Evolutionary conservation across 2,329 filamentous ascomycete species (phyloP).

Genomic region (Aspergillus aculeatus): DNA sequence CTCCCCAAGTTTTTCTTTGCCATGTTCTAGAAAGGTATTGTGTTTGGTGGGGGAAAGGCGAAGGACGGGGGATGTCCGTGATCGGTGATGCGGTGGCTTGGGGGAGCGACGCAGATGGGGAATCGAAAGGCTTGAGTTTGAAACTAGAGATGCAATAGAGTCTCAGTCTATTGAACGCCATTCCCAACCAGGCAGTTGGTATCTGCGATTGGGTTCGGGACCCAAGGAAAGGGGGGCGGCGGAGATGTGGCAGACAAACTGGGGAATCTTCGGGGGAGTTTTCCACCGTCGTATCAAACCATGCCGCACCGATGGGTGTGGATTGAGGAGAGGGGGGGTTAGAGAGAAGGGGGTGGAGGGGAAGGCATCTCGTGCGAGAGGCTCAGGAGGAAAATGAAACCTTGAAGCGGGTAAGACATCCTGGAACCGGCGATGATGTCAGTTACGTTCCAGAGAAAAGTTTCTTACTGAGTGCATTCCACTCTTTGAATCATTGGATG

Average conservation of each 20-base stretch:
- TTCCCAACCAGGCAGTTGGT: slow-evolving; percentile 13
- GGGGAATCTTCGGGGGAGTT: slow-evolving; percentile 20
- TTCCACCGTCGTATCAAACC: slow-evolving; percentile 1
- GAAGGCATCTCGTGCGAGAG: slow-evolving; percentile 11
- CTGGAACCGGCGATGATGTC: slow-evolving; percentile 19
- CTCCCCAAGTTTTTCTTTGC: not conserved
- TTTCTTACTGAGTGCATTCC: not conserved
- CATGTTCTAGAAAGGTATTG: slow-evolving; percentile 11
- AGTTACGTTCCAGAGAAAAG: slow-evolving; percentile 8
- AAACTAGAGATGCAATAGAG: slow-evolving; percentile 17
- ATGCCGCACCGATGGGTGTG: not conserved
- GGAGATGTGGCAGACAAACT: not conserved
- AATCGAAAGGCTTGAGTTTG: not conserved
- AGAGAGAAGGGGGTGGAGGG: too few species aligned
- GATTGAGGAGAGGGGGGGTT: too few species aligned
- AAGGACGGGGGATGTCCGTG: not conserved
- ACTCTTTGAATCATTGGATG: not conserved
- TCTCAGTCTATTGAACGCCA: slow-evolving; percentile 19
- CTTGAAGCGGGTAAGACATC: slow-evolving; percentile 10
- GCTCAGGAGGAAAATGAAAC: not conserved
- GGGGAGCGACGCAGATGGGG: not conserved
- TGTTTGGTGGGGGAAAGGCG: not conserved
- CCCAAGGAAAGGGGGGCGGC: not conserved
- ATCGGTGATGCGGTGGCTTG: not conserved
- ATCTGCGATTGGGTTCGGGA: not conserved